Evolutionary conservation across 2,329 filamentous ascomycete species (phyloP), one percentile per base, ranked within the genome.

Genomic region (Colletotrichum lini): DNA sequence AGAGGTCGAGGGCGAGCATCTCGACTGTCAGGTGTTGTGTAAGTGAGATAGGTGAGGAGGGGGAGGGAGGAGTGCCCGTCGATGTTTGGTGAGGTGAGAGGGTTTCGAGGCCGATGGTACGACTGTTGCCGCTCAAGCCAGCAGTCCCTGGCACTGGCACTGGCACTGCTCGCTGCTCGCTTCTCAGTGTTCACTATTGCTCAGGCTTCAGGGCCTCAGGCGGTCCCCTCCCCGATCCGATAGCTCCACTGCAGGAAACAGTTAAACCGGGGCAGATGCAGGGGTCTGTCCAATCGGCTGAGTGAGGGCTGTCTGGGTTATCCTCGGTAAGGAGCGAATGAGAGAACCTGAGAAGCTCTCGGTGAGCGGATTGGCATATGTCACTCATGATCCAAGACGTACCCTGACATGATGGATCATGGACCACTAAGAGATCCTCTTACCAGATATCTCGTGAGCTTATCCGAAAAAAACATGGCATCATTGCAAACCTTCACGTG

Each of bases 211-310:
- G 35, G 35, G 35, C 35, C 35, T 10, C 26, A 12, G 45, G 44
- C 26, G 21, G 35, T 42, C 23, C 59, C 47, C 49, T 30, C 45
- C 53, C 61, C 67, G 67, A 69, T 69, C 67, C 67, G 45, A 65
- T 58, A 54, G 67, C 67, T 65, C 67, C 67, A 61, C 57, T 57
- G 64, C 64, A 62, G 52, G 64, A 53, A 67, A 40, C 67, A 56
- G 60, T 60, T 42, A 40, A 49, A 58, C 50, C 30, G 50, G 58
- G 64, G 58, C 49, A 2, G 15, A 35, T 1, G 26, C 18, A 3
- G 35, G 45, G 45, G 9, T 9, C 7, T 61, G 47, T 7, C 59
- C 69, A 64, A 68, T 72, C 58, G 65, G 54, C 38, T 42, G 21
- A 26, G 15, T 35, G 13, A 63, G 2, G 16, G 21, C 35, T 58